Evolutionary conservation across 2,329 filamentous ascomycete species (phyloP), one percentile per base, ranked within the genome.

Genomic region (Aspergillus sp.): DNA sequence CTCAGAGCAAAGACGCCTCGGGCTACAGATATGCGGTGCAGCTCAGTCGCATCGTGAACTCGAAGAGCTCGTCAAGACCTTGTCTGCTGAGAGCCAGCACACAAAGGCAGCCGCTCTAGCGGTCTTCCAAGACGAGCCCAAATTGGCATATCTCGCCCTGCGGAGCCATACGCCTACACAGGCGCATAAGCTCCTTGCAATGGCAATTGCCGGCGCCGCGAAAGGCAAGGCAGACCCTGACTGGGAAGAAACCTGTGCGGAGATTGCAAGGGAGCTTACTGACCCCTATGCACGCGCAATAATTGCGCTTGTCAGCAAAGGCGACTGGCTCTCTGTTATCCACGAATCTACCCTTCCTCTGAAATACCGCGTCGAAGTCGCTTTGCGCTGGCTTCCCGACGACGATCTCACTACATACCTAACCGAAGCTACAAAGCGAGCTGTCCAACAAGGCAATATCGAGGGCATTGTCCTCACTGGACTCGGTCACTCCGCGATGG

Each of bases 51-150:
- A 78, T 37, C 74, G 80, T 23, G 72, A 82, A 69, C 60, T 83
- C 72, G 63, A 83, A 75, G 65, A 77, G 65, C 59, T 76, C 64
- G 72, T 86, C 68, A 73, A 81, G 57, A 72, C 77, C 3, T 73
- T 88, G 11, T 79, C 85, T 11, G 72, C 79, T 6, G 72, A 81
- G 48, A 80, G 80, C 15, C 76, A 85, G 45, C 79, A 84, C 61
- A 86, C 86, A 50, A 86, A 86, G 72, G 85, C 85, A 15, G 84
- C 87, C 51, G 84, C 85, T 2, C 71, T 87, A 43, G 85, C 86
- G 3, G 77, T 87, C 4, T 84, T 87, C 62, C 82, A 86, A 58
- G 80, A 82, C 51, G 78, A 85, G 65, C 80, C 81, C 31, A 82
- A 85, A 57, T 72, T 87, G 6, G 85, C 85, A 3, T 78, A 86